A percentile compares a stretch with the other conserved stretches of the same genome.
phyloP scores from a whole-genome alignment of 768 basidiomycete genomes.

The Tricholoma terreum region DNA sequence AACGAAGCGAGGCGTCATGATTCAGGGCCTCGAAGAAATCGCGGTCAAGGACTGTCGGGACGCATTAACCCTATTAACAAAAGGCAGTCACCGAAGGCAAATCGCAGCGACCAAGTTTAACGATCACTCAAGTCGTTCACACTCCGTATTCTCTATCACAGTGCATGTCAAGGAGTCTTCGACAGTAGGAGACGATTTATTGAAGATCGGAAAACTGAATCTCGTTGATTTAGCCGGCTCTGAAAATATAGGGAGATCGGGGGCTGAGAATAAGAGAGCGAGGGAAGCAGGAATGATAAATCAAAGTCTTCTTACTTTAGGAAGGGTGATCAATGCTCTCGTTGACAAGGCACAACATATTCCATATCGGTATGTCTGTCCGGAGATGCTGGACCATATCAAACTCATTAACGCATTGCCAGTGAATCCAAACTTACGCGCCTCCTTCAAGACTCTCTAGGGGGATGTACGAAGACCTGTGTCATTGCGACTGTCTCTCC shows the following conservation, averaged over 20 bases:
- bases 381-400: neutral
- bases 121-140: slow-evolving; percentile 94
- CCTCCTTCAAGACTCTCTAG: slow-evolving; percentile 97
- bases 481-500: slow-evolving; percentile 97
- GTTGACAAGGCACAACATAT: slow-evolving; percentile 91
- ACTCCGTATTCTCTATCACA: slow-evolving; percentile 96
- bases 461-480: slow-evolving; percentile 95
- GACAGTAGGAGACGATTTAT: slow-evolving; percentile 76
- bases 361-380: slow-evolving; percentile 73
- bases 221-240: slow-evolving; percentile 97
- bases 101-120: slow-evolving; percentile 97
- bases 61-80: slow-evolving; percentile 79
- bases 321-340: slow-evolving; percentile 92
- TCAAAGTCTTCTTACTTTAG: slow-evolving; percentile 93
- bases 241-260: slow-evolving; percentile 94
- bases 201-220: slow-evolving; percentile 94
- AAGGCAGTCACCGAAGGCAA: slow-evolving; percentile 88
- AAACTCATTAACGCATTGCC: slow-evolving; percentile 1
- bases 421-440: slow-evolving; percentile 98
- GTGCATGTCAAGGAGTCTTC: slow-evolving; percentile 88
- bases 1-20: slow-evolving; percentile 84
- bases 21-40: slow-evolving; percentile 92
- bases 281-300: slow-evolving; percentile 99
- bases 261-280: slow-evolving; percentile 92
- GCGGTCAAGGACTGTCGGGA: slow-evolving; percentile 79